Evolutionary conservation across 768 basidiomycete species (phyloP).

Genomic region (Suillus bovinus): DNA sequence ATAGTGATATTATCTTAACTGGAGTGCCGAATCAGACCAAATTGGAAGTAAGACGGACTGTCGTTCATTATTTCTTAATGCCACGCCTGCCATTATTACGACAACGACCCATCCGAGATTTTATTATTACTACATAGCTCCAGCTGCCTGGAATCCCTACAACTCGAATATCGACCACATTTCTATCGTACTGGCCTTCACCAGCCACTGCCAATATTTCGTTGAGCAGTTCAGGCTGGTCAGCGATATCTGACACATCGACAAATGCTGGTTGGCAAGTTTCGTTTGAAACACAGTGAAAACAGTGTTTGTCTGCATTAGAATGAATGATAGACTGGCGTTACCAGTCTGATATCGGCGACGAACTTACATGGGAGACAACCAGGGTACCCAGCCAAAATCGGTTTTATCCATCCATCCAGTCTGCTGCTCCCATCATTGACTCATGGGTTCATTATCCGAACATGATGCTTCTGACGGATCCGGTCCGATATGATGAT

Average conservation of each 20-base stretch:
- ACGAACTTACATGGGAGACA: slow-evolving; percentile 7
- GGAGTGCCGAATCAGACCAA: no score
- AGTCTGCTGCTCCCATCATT: slow-evolving; percentile 23
- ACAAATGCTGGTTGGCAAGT: slow-evolving; percentile 22
- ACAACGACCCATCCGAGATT: no score
- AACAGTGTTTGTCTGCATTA: not conserved
- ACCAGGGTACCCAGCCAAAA: slow-evolving; percentile 5
- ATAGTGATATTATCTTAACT: no score
- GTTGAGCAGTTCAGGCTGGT: not conserved
- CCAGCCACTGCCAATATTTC: no score
- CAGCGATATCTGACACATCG: not conserved
- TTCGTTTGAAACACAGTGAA: slow-evolving; percentile 11
- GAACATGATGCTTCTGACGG: slow-evolving; percentile 11
- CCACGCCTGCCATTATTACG: no score
- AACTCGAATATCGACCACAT: no score
- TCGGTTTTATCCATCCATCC: not conserved
- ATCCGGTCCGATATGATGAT: not conserved
- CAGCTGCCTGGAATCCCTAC: no score
- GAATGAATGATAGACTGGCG: not conserved
- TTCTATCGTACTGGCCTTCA: no score
- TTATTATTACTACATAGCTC: no score
- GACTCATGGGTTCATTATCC: slow-evolving; percentile 9
- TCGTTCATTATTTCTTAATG: no score
- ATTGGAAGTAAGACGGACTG: no score
- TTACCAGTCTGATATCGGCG: not conserved